Conservation (phyloP, 441 rosid species). For the Populus trichocarpa region DNA sequence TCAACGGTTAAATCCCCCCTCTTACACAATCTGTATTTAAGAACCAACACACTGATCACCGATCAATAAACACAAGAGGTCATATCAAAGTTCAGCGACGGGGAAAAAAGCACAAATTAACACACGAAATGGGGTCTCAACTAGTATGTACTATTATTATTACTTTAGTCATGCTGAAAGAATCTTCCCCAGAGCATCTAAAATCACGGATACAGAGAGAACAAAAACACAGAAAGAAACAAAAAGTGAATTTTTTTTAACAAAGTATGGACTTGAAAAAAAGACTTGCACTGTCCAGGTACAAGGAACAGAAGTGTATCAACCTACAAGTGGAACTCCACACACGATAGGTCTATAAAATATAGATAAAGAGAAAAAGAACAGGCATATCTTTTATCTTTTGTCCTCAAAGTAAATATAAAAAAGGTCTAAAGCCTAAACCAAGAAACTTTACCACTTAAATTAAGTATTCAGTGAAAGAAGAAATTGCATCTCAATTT, state of each 20-base stretch:
- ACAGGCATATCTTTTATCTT: neutral
- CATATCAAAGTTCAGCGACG: neutral
- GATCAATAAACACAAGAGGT: neutral
- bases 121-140: neutral
- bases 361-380: neutral
- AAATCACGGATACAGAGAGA: neutral
- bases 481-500: neutral
- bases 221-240: neutral
- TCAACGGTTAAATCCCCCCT: neutral
- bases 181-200: neutral
- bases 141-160: neutral
- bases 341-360: neutral
- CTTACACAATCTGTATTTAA: neutral
- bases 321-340: neutral
- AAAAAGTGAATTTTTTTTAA: no score
- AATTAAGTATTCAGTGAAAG: neutral
- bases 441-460: neutral
- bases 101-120: neutral
- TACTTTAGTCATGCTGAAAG: neutral
- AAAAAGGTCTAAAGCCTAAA: neutral
- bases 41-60: neutral
- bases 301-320: neutral
- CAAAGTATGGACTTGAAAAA: neutral
- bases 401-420: neutral
- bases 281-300: neutral